Evolutionary conservation across 306 rosid genomes (phyloP).

Genomic region (Pyrus bretschneideri): DNA sequence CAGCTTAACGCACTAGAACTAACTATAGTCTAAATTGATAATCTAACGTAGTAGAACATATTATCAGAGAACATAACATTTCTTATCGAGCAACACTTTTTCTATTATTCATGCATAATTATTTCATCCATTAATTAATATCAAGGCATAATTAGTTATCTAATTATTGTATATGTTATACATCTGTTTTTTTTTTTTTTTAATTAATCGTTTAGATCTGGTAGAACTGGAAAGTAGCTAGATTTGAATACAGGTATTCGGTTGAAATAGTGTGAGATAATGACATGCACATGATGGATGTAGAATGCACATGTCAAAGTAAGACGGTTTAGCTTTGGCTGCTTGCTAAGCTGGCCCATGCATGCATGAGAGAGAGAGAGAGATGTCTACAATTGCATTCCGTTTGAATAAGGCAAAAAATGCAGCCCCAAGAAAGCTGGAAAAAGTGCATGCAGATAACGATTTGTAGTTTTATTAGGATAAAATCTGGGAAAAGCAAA

Average conservation of each 20-base stretch:
- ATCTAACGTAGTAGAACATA: no score
- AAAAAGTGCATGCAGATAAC: slow-evolving; percentile 8
- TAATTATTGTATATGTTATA: neutral
- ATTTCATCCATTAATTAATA: neutral
- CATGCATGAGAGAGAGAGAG: neutral
- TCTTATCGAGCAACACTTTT: no score
- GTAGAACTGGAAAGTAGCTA: neutral
- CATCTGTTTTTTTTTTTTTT: neutral
- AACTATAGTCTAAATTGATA: no score
- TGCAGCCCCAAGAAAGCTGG: slow-evolving; percentile 41
- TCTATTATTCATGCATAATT: neutral
- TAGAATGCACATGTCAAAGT: slow-evolving; percentile 18
- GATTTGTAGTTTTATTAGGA: slow-evolving; percentile 1
- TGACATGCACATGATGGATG: neutral
- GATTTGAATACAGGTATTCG: neutral
- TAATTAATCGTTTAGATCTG: neutral
- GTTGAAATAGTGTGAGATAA: neutral
- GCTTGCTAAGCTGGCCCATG: slow-evolving; percentile 17
- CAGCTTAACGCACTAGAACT: no score
- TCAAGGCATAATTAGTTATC: neutral
- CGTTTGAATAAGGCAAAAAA: neutral
- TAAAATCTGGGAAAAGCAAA: neutral
- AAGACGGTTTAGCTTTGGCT: slow-evolving; percentile 5
- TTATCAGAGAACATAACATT: no score
- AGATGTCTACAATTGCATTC: no score